Percentiles rank a stretch among this genome's conserved stretches.
phyloP scores from a whole-genome alignment of 768 basidiomycete species.

The Leccinellum luteum region DNA sequence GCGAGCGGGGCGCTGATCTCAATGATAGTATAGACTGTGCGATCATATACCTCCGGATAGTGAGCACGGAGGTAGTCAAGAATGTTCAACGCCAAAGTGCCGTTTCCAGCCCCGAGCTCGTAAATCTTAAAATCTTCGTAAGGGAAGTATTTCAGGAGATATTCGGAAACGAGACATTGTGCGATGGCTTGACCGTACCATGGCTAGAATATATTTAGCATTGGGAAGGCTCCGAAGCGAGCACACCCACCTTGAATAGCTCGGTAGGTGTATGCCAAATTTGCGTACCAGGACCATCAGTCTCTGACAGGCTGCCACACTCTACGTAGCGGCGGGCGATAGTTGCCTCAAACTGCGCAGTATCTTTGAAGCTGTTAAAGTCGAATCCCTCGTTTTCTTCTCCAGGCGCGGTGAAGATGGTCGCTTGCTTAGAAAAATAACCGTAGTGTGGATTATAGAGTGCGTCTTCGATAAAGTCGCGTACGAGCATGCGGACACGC shows the following conservation, averaged over 20 bases:
- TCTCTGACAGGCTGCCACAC: slow-evolving; percentile 58
- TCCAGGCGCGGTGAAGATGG: slow-evolving; percentile 70
- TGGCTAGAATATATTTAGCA: slow-evolving; percentile 53
- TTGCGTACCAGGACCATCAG: slow-evolving; percentile 76
- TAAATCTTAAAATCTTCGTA: slow-evolving; percentile 96
- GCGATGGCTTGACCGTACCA: slow-evolving; percentile 93
- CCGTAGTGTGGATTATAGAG: slow-evolving; percentile 97
- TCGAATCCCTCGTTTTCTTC: slow-evolving; percentile 52
- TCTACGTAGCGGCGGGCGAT: slow-evolving; percentile 74
- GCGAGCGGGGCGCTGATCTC: slow-evolving; percentile 88
- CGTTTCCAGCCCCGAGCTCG: slow-evolving; percentile 98
- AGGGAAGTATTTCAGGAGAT: slow-evolving; percentile 92
- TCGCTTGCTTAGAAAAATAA: slow-evolving; percentile 92
- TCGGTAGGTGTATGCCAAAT: slow-evolving; percentile 99
- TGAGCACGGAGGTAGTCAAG: slow-evolving; percentile 73
- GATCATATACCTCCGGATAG: slow-evolving; percentile 90
- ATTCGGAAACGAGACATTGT: slow-evolving; percentile 85
- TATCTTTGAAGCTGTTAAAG: slow-evolving; percentile 64
- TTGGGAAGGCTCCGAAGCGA: background rate
- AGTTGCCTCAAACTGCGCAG: slow-evolving; percentile 74
- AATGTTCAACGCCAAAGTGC: slow-evolving; percentile 87
- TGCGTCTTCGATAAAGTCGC: slow-evolving; percentile 96
- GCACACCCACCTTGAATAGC: slow-evolving; percentile 76
- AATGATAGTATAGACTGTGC: slow-evolving; percentile 90
- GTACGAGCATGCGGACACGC: slow-evolving; percentile 87